Conservation (phyloP, 2,329 filamentous ascomycete species). For the Erysiphe pulchra region DNA sequence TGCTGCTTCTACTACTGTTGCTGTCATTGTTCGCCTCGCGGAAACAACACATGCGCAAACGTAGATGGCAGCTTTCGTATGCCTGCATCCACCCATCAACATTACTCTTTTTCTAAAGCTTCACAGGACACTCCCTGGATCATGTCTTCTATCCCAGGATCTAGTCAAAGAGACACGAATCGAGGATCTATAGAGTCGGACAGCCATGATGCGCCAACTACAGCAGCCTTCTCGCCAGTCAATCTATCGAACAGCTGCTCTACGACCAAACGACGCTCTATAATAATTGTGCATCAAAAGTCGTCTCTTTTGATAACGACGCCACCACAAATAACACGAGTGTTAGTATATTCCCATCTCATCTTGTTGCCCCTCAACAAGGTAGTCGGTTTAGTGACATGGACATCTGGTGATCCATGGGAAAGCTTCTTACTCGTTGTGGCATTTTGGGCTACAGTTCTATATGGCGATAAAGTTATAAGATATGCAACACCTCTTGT, state of each 20-base stretch:
- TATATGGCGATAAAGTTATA: conserved; percentile 71
- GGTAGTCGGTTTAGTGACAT: conserved; percentile 63
- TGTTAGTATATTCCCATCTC: conserved; percentile 84
- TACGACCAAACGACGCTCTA: conserved; percentile 54
- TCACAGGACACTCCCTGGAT: conserved; percentile 14
- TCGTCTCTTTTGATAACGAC: conserved; percentile 80
- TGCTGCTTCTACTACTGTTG: no score
- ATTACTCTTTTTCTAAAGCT: conserved; percentile 1
- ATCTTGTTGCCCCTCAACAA: conserved; percentile 79
- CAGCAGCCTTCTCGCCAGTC: conserved; percentile 72
- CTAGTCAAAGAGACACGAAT: conserved; percentile 9
- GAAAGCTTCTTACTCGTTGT: conserved; percentile 81
- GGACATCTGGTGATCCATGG: conserved; percentile 86
- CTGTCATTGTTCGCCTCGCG: conserved; percentile 3
- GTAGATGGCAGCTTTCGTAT: conserved; percentile 15
- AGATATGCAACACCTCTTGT: conserved; percentile 63
- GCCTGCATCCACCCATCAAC: conserved; percentile 1
- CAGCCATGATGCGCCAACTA: conserved; percentile 34
- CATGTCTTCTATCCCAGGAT: conserved; percentile 13
- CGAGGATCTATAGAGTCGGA: conserved; percentile 3
- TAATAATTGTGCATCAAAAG: conserved; percentile 90
- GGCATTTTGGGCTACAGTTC: conserved; percentile 58
- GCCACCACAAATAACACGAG: conserved; percentile 79
- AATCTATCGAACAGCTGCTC: conserved; percentile 38
- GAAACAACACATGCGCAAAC: conserved; percentile 13